These are phyloP conservation scores for Xylariales sp. DNA, from an alignment of 2,329 filamentous ascomycete genomes.

Conservation along the genomic window DNA sequence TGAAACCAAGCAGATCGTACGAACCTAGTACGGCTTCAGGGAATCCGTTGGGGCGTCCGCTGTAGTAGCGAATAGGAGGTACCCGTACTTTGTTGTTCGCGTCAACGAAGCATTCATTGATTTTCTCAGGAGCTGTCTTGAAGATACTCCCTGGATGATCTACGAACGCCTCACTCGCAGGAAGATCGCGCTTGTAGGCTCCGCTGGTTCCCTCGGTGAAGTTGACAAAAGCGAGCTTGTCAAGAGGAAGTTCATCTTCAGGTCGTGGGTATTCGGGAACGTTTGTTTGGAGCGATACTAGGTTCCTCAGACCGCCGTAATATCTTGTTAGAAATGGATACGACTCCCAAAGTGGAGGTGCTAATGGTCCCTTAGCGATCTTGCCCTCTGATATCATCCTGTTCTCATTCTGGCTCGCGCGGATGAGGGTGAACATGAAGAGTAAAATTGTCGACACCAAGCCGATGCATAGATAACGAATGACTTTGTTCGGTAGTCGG, in stretches of 20 bases:
- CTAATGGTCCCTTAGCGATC: constrained; percentile 41
- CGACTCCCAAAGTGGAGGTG: constrained; percentile 73
- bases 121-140: constrained; percentile 38
- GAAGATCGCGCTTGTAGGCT: constrained; percentile 28
- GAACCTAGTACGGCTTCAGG: constrained; percentile 84
- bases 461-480: constrained; percentile 71
- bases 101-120: constrained; percentile 77
- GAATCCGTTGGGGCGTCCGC: constrained; percentile 77
- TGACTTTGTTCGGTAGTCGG: constrained; percentile 65
- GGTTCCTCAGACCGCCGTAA: constrained; percentile 76
- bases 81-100: constrained; percentile 57
- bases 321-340: constrained; percentile 85
- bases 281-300: constrained; percentile 64
- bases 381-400: constrained; percentile 53
- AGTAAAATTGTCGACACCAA: constrained; percentile 66
- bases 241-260: constrained; percentile 51
- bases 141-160: constrained; percentile 33
- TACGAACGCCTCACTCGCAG: constrained; percentile 50
- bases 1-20: constrained; percentile 72
- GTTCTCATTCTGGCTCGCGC: constrained; percentile 69
- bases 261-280: constrained; percentile 74
- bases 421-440: constrained; percentile 71
- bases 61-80: constrained; percentile 67
- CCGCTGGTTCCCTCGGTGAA: constrained; percentile 25
- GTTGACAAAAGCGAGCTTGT: constrained; percentile 32